Conservation (phyloP, 345 rosid genomes). For the Salix exigua region DNA sequence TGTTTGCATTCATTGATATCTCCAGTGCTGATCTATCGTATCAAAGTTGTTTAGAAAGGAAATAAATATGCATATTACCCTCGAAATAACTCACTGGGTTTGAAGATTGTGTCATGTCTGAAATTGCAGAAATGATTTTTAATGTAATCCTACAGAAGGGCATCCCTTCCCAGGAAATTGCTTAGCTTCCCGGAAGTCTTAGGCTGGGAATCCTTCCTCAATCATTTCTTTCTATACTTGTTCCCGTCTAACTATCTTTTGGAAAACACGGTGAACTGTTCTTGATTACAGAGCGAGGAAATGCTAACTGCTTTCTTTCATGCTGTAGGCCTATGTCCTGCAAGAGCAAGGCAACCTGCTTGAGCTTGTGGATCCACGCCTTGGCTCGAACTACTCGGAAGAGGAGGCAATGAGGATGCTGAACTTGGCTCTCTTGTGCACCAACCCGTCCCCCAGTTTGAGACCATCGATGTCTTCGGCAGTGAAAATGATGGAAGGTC, state of each 20-base stretch:
- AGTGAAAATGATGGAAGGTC: conserved; percentile 80
- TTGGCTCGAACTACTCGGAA: conserved; percentile 50
- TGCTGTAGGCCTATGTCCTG: conserved; percentile 68
- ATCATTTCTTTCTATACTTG: too few species aligned
- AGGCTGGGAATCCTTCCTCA: too few species aligned
- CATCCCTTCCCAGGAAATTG: too few species aligned
- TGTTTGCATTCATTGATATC: neutral
- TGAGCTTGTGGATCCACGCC: conserved; percentile 71
- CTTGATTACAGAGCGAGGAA: neutral
- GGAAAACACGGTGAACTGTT: too few species aligned
- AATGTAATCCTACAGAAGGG: too few species aligned
- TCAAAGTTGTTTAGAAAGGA: too few species aligned
- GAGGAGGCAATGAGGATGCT: conserved; percentile 67
- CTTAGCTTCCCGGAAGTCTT: too few species aligned
- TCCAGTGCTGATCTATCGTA: too few species aligned
- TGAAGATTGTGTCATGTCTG: too few species aligned
- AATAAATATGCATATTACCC: neutral
- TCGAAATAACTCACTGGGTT: too few species aligned
- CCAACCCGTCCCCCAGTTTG: conserved; percentile 83
- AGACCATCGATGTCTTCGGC: conserved; percentile 87
- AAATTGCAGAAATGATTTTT: too few species aligned
- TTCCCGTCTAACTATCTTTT: too few species aligned
- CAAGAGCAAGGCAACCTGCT: conserved; percentile 92
- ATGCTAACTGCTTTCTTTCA: neutral
- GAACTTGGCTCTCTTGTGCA: conserved; percentile 70